These are phyloP conservation scores for Boletus pseudopeckii DNA, from an alignment of 768 basidiomycete species.

Conservation along the genomic window DNA sequence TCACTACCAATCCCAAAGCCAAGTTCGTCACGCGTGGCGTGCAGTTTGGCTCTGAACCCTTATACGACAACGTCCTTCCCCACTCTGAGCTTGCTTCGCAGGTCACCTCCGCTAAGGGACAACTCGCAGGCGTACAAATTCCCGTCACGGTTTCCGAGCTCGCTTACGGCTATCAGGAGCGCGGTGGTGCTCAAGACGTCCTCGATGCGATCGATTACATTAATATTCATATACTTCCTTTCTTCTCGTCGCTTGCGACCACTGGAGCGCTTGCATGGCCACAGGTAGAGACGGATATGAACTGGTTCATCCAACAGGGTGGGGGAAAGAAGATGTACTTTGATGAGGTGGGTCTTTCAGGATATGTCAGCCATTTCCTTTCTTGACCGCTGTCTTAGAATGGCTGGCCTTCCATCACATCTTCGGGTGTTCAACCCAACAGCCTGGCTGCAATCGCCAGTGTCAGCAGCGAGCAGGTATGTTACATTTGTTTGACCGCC, in stretches of 20 bases:
- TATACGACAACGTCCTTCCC: slow-evolving; percentile 55
- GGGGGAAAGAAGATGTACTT: slow-evolving; percentile 73
- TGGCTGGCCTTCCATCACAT: slow-evolving; percentile 73
- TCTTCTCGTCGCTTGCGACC: slow-evolving; percentile 41
- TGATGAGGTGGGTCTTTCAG: slow-evolving; percentile 47
- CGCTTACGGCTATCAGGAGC: slow-evolving; percentile 56
- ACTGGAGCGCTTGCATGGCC: slow-evolving; percentile 62
- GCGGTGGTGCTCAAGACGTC: slow-evolving; percentile 50
- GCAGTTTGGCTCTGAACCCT: slow-evolving; percentile 71
- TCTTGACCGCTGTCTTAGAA: slow-evolving; percentile 43
- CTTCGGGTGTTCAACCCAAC: slow-evolving; percentile 59
- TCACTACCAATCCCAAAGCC: slow-evolving; percentile 59
- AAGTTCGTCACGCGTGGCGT: slow-evolving; percentile 62
- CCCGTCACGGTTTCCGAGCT: slow-evolving; percentile 69
- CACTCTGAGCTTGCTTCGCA: slow-evolving; percentile 48
- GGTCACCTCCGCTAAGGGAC: slow-evolving; percentile 47
- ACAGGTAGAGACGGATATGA: slow-evolving; percentile 51
- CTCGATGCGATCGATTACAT: slow-evolving; percentile 60
- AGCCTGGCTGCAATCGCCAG: slow-evolving; percentile 57
- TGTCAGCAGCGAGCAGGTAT: slow-evolving; percentile 58
- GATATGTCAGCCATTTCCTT: neutral
- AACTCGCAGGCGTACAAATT: slow-evolving; percentile 51
- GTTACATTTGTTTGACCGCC: slow-evolving; percentile 11
- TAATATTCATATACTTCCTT: slow-evolving; percentile 69
- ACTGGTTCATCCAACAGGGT: slow-evolving; percentile 66